Evolutionary conservation across 2,329 filamentous ascomycete species (phyloP).

Genomic region (Talaromyces marneffei): DNA sequence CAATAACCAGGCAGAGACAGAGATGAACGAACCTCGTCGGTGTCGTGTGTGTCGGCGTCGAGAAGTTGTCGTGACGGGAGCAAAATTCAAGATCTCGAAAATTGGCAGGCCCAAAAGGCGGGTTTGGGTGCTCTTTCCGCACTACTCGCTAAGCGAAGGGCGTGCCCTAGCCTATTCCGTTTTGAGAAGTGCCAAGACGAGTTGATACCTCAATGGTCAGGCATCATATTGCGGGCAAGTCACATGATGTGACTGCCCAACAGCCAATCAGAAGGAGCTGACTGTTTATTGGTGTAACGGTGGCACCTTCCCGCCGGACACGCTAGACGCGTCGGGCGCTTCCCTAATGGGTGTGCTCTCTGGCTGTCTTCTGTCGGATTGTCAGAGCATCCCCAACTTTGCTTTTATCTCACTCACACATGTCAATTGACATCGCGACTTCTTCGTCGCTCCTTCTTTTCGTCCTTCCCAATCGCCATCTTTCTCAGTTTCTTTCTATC

Average conservation of each 20-base stretch:
- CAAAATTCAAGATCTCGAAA: slow-evolving; percentile 35
- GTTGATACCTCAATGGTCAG: background rate
- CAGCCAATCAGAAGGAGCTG: background rate
- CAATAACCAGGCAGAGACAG: background rate
- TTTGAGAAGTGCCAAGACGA: slow-evolving; percentile 5
- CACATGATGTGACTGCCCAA: background rate
- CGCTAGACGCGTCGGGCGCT: slow-evolving; percentile 16
- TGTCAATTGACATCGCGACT: slow-evolving; percentile 1
- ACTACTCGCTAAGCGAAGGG: slow-evolving; percentile 31
- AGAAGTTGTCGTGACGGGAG: slow-evolving; percentile 38
- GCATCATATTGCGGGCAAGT: background rate
- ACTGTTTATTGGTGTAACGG: background rate
- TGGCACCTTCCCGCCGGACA: slow-evolving; percentile 11
- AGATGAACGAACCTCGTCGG: slow-evolving; percentile 39
- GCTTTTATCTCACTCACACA: background rate
- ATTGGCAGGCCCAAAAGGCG: slow-evolving; percentile 24
- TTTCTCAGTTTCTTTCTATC: background rate
- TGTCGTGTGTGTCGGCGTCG: slow-evolving; percentile 37
- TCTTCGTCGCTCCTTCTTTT: background rate
- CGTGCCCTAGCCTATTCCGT: slow-evolving; percentile 14
- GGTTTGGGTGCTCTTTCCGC: slow-evolving; percentile 25
- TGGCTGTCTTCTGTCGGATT: slow-evolving; percentile 1
- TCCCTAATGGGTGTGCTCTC: background rate
- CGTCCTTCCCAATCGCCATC: background rate
- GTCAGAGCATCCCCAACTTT: background rate